Evolutionary conservation across 2,329 filamentous ascomycete species (phyloP).

Genomic region (Colletotrichum sp.): DNA sequence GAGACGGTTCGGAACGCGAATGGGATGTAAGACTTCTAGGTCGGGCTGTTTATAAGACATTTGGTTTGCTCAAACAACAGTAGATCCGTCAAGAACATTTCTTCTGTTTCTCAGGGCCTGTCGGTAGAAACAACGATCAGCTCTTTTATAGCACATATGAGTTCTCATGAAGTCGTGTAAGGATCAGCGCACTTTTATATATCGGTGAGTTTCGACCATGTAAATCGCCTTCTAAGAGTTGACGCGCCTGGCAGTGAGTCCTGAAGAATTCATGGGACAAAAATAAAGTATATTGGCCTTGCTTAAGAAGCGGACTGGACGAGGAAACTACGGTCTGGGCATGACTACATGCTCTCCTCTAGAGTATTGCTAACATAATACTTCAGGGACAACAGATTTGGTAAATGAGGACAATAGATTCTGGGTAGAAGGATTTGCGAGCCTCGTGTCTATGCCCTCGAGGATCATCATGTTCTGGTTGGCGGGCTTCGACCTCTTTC

Average conservation of each 20-base stretch:
- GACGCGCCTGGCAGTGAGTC: too few relatives aligned
- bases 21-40: accelerated
- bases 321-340: neutral
- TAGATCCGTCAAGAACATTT: neutral
- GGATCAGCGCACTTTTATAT: neutral
- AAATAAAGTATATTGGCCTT: accelerated
- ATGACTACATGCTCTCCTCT: neutral
- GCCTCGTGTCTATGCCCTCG: neutral
- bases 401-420: too few relatives aligned
- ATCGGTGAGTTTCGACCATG: neutral
- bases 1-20: neutral
- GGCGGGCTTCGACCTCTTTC: neutral
- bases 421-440: neutral
- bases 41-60: neutral
- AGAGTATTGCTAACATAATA: neutral
- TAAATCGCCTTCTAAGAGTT: too few relatives aligned
- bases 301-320: neutral
- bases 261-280: neutral
- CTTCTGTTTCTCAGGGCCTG: neutral
- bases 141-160: neutral
- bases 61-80: neutral
- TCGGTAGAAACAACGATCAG: accelerated
- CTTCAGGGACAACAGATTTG: accelerated
- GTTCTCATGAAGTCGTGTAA: neutral
- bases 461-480: neutral